phyloP scores from a whole-genome alignment of 2,329 filamentous ascomycete species.

The Colletotrichum nymphaeae region DNA sequence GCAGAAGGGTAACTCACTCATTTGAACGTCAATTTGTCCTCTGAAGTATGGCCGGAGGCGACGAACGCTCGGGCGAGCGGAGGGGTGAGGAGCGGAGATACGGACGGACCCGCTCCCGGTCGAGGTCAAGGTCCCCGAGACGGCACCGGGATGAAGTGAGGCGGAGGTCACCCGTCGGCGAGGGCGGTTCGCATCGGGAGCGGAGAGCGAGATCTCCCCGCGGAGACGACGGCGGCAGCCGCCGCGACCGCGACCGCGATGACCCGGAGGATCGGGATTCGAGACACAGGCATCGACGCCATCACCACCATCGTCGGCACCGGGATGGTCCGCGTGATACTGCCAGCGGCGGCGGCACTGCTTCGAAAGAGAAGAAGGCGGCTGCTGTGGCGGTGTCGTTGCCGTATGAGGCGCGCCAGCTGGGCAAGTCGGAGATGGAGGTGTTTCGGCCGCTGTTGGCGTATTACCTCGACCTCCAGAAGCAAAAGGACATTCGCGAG shows the following conservation, averaged over 20 bases:
- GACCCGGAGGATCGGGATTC: background rate
- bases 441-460: conserved; percentile 79
- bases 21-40: background rate
- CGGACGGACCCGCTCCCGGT: background rate
- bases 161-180: conserved; percentile 24
- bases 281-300: conserved; percentile 32
- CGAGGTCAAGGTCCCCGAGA: conserved; percentile 21
- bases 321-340: conserved; percentile 14
- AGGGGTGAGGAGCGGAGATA: background rate
- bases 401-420: conserved; percentile 72
- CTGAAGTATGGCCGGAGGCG: background rate
- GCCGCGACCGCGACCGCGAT: background rate
- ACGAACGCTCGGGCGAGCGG: background rate
- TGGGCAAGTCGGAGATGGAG: conserved; percentile 77
- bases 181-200: conserved; percentile 1
- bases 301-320: conserved; percentile 18
- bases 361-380: conserved; percentile 20
- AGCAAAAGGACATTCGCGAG: conserved; percentile 75
- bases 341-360: background rate
- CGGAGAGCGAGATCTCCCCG: background rate
- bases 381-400: conserved; percentile 49
- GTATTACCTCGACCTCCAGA: conserved; percentile 90
- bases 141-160: conserved; percentile 21
- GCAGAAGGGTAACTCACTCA: background rate
- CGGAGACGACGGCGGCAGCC: background rate